These are phyloP conservation scores for Priceomyces carsonii DNA, from an alignment of 805 yeast species.

Conservation along the genomic window DNA sequence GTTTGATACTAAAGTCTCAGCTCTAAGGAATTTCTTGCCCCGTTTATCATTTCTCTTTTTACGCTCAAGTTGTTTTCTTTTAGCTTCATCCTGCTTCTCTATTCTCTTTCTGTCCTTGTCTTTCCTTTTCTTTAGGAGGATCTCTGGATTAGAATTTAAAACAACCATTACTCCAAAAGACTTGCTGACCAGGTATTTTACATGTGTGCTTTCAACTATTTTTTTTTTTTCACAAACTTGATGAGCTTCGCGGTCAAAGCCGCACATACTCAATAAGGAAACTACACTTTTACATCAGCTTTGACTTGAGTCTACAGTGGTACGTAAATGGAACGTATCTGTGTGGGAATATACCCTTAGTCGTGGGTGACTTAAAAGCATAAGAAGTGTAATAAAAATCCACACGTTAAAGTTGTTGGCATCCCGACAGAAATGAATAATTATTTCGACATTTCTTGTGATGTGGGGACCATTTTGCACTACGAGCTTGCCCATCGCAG, in stretches of 20 bases:
- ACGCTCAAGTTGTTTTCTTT: conserved; percentile 48
- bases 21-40: conserved; percentile 63
- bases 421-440: too few species aligned
- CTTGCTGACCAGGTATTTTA: not conserved
- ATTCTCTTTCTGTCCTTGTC: conserved; percentile 71
- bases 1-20: conserved; percentile 71
- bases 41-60: conserved; percentile 43
- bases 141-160: conserved; percentile 71
- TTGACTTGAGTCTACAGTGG: too few species aligned
- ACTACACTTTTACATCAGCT: not conserved
- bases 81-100: conserved; percentile 69
- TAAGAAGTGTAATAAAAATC: too few species aligned
- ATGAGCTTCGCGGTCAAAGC: conserved; percentile 5
- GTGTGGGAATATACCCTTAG: too few species aligned
- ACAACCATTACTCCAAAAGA: conserved; percentile 34
- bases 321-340: too few species aligned
- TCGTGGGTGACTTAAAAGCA: too few species aligned
- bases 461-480: too few species aligned
- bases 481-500: too few species aligned
- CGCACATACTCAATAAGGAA: conserved; percentile 1
- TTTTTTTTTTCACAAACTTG: conserved; percentile 8
- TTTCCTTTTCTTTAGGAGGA: conserved; percentile 76
- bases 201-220: not conserved
- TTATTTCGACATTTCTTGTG: too few species aligned
- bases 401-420: too few species aligned